Percentiles rank a stretch among this genome's conserved stretches.
Evolutionary conservation across 306 rosid genomes (phyloP).

Genomic region (Prosopis cineraria): DNA sequence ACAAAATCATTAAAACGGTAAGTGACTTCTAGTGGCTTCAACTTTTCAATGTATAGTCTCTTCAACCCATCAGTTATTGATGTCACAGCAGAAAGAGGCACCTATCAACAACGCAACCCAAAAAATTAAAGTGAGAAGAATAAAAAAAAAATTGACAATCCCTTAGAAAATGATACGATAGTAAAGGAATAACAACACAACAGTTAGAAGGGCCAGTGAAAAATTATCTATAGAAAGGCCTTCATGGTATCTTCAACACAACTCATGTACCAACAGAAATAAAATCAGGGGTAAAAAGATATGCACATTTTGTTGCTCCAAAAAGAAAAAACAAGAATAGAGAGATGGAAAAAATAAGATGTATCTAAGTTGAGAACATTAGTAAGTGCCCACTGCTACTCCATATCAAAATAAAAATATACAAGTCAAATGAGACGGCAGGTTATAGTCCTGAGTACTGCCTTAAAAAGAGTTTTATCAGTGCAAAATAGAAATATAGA

Average conservation of each 20-base stretch:
- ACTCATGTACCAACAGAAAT: neutral
- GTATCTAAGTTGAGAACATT: neutral
- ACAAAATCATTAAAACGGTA: slow-evolving; percentile 82
- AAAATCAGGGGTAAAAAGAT: neutral
- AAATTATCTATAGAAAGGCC: neutral
- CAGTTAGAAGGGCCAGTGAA: neutral
- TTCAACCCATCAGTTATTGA: slow-evolving; percentile 88
- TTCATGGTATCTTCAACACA: neutral
- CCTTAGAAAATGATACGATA: slow-evolving; percentile 1
- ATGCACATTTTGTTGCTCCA: neutral
- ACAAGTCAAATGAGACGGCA: neutral
- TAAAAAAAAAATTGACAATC: neutral
- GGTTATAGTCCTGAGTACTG: neutral
- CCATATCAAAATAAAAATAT: neutral
- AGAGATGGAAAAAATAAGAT: neutral
- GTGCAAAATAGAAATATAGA: neutral
- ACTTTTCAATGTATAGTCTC: slow-evolving; percentile 81
- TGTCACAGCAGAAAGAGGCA: slow-evolving; percentile 77
- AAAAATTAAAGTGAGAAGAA: slow-evolving; percentile 8
- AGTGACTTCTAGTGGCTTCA: slow-evolving; percentile 88
- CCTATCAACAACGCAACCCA: slow-evolving; percentile 41
- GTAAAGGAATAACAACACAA: neutral
- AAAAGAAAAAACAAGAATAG: neutral
- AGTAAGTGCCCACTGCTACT: neutral
- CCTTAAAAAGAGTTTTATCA: neutral